Evolutionary conservation across 768 basidiomycete genomes (phyloP).

Genomic region (Strobilomyces echinocephalus): DNA sequence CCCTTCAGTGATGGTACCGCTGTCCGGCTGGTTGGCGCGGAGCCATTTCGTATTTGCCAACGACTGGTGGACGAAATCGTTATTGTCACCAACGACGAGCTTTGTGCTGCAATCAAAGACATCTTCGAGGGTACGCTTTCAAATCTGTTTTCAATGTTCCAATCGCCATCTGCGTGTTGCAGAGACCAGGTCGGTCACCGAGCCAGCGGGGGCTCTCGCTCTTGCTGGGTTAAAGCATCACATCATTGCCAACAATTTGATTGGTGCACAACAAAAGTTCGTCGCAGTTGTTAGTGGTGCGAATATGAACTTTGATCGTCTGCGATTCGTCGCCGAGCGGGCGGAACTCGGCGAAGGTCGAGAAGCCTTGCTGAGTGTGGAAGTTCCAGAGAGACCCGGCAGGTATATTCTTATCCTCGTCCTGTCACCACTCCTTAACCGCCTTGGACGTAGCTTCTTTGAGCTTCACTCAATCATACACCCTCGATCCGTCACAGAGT

Average conservation of each 20-base stretch:
- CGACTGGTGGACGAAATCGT: conserved; percentile 78
- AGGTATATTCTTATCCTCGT: conserved; percentile 45
- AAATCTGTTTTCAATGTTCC: neutral
- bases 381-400: conserved; percentile 89
- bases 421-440: neutral
- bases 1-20: conserved; percentile 98
- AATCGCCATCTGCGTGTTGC: neutral
- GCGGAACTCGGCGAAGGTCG: conserved; percentile 95
- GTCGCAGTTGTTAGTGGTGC: conserved; percentile 93
- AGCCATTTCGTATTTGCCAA: conserved; percentile 90
- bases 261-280: conserved; percentile 81
- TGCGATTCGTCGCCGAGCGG: conserved; percentile 97
- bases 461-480: conserved; percentile 82
- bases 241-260: conserved; percentile 73
- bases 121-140: conserved; percentile 81
- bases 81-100: conserved; percentile 88
- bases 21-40: conserved; percentile 91
- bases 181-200: conserved; percentile 93
- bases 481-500: conserved; percentile 92
- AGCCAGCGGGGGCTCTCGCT: conserved; percentile 91
- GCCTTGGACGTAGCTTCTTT: conserved; percentile 59
- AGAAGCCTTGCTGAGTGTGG: conserved; percentile 91
- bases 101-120: conserved; percentile 98
- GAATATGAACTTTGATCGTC: conserved; percentile 97
- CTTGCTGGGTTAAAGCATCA: conserved; percentile 89